A percentile compares a stretch with the other conserved stretches of the same genome.
Evolutionary conservation across 2,329 filamentous ascomycete species (phyloP).

Genomic region (Exserohilum turcica): DNA sequence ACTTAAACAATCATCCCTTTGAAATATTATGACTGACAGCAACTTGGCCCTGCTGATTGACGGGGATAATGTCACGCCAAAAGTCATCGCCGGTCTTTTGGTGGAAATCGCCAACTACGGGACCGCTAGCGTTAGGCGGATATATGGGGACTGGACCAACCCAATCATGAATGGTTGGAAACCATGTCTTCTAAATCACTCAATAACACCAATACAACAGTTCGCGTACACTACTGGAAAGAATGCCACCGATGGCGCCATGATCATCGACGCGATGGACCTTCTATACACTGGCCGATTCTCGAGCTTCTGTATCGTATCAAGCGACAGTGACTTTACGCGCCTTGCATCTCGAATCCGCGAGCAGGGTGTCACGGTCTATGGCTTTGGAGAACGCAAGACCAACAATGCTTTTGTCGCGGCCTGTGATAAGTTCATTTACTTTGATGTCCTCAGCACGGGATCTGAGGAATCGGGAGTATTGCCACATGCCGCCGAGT

Average conservation of each 20-base stretch:
- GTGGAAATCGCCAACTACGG: constrained; percentile 42
- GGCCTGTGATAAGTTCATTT: constrained; percentile 37
- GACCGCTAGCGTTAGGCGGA: constrained; percentile 36
- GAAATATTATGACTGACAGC: not conserved
- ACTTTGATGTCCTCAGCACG: constrained; percentile 30
- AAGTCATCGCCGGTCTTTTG: constrained; percentile 33
- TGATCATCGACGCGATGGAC: constrained; percentile 48
- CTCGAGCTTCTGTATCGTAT: constrained; percentile 42
- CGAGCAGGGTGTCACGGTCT: constrained; percentile 43
- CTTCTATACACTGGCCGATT: constrained; percentile 43
- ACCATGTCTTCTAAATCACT: constrained; percentile 18
- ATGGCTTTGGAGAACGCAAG: constrained; percentile 43
- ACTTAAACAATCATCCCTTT: not conserved
- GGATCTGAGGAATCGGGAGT: constrained; percentile 13
- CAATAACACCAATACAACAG: constrained; percentile 18
- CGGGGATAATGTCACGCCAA: constrained; percentile 33
- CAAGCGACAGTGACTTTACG: constrained; percentile 47
- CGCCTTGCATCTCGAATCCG: constrained; percentile 43
- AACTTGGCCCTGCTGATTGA: constrained; percentile 31
- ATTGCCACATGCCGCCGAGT: not conserved
- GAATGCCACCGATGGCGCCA: constrained; percentile 40
- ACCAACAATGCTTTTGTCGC: constrained; percentile 33
- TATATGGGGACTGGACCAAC: constrained; percentile 40
- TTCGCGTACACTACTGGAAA: constrained; percentile 23
- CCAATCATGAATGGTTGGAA: constrained; percentile 30